A percentile compares a stretch with the other conserved stretches of the same genome.
phyloP scores from a whole-genome alignment of 768 basidiomycete genomes.

The Lyophyllum decastes region DNA sequence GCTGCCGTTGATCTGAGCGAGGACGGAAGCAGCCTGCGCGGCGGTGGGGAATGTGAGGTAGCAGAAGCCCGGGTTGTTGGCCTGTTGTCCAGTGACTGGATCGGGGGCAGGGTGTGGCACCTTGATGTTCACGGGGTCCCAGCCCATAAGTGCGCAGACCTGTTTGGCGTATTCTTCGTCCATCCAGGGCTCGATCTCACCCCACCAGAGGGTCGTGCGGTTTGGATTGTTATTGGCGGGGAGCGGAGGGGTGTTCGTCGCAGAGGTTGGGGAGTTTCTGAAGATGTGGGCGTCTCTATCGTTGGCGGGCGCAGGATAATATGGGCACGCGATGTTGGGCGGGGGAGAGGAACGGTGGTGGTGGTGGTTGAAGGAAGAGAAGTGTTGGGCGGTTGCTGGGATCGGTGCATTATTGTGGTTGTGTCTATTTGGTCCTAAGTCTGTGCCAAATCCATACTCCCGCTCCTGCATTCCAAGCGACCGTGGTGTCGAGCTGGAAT shows the following conservation, averaged over 20 bases:
- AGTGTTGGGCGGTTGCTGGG: conserved; percentile 29
- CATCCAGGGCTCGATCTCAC: conserved; percentile 94
- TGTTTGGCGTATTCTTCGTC: conserved; percentile 93
- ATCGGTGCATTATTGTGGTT: conserved; percentile 25
- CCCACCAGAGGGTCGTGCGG: conserved; percentile 79
- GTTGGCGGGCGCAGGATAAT: conserved; percentile 24
- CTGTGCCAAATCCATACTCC: conserved; percentile 29
- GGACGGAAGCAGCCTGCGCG: conserved; percentile 66
- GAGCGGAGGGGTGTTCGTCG: conserved; percentile 23
- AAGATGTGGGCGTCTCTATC: conserved; percentile 34
- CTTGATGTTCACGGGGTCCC: conserved; percentile 77
- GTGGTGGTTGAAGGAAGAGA: conserved; percentile 50
- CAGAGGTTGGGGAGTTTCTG: conserved; percentile 24
- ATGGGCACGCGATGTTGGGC: conserved; percentile 30
- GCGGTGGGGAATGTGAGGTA: conserved; percentile 84
- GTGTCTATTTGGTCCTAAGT: conserved; percentile 46
- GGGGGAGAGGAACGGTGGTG: conserved; percentile 34
- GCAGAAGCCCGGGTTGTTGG: conserved; percentile 87
- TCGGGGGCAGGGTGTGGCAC: conserved; percentile 67
- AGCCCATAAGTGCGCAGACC: conserved; percentile 83
- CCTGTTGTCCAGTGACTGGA: conserved; percentile 56
- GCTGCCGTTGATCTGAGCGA: conserved; percentile 61
- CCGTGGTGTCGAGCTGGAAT: conserved; percentile 24
- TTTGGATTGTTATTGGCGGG: conserved; percentile 29
- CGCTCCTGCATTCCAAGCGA: conserved; percentile 28